Evolutionary conservation across 1,284 basidiomycete species (phyloP), one percentile per base, ranked within the genome.

Genomic region (Tilletia walkeri): DNA sequence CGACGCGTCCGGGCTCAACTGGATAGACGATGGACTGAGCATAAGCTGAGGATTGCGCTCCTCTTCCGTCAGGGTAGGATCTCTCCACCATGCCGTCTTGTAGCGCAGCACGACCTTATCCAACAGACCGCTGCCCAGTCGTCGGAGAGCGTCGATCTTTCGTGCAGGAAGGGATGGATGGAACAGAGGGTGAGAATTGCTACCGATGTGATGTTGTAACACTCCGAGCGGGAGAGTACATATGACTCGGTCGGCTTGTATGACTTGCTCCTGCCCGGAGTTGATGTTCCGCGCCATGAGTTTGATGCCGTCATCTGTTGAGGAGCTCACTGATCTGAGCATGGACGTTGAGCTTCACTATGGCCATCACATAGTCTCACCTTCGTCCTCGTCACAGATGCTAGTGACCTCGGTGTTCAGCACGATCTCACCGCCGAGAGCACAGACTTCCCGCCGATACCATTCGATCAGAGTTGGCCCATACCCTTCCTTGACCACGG

Each of bases 81-180:
- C 24, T 18, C 10, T 10, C 69, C 69, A 70, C 69, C 69, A 70
- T 12, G 66, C 50, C 30, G 16, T 16, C 47, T 24, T 7, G 49
- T 70, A 70, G 20, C 56, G 48, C 20, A 70, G 54, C 3, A 70
- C 65, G 34, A 70, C 36, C 66, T 70, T 70, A 50, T 70, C 36
- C 20, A 70, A 54, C 0, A 70, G 66, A 3, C 69, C 69, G 65
- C 50, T 70, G 16, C 69, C 69, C 18, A 70, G 9, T 18, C 65
- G n/a, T 24, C 39, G 10, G 3, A 70, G 41, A n/a, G 69, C 56
- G 14, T 34, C 66, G 16, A 18, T 4, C 16, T 54, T 24, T 10
- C 69, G 38, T 0, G 16, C 30, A 9, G 66, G 50, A 9, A 67
- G 53, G n/a, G 69, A 2, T 12, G 66, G 69, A 1, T 3, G 7